A percentile compares a stretch with the other conserved stretches of the same genome.
Conservation (phyloP, 1,139 yeast genomes). For the Zygosaccharomyces pseudobailii region DNA sequence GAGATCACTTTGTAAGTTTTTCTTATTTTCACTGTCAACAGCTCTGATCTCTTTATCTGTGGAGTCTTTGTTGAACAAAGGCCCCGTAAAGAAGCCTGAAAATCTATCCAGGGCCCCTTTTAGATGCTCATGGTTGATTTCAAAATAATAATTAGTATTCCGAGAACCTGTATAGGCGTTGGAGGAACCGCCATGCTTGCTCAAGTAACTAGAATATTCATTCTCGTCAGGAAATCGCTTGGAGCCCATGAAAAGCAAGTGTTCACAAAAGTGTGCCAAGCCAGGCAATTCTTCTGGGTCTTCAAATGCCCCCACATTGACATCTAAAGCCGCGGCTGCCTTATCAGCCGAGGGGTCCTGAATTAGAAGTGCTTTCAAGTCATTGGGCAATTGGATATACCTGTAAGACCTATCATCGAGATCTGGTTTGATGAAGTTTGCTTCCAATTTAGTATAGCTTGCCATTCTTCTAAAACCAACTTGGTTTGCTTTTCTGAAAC, state of each 20-base stretch:
- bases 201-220: constrained; percentile 73
- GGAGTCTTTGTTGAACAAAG: constrained; percentile 74
- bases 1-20: constrained; percentile 80
- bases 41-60: constrained; percentile 92
- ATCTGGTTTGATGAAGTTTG: constrained; percentile 49
- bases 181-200: constrained; percentile 62
- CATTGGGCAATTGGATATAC: constrained; percentile 59
- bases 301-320: constrained; percentile 81
- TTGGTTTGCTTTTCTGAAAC: not conserved
- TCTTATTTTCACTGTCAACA: constrained; percentile 92
- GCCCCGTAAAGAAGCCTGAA: constrained; percentile 84
- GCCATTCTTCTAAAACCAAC: constrained; percentile 2
- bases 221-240: constrained; percentile 86
- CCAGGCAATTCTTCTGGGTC: constrained; percentile 77
- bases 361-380: constrained; percentile 68
- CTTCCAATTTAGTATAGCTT: constrained; percentile 15
- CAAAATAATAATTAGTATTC: constrained; percentile 89
- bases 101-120: constrained; percentile 90
- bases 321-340: constrained; percentile 90
- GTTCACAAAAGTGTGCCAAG: constrained; percentile 95
- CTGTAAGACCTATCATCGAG: constrained; percentile 75
- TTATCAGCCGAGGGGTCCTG: constrained; percentile 84
- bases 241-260: constrained; percentile 94
- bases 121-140: constrained; percentile 67
- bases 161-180: constrained; percentile 89